phyloP scores from a whole-genome alignment of 1,284 basidiomycete species.

The Leccinum subfulvum region DNA sequence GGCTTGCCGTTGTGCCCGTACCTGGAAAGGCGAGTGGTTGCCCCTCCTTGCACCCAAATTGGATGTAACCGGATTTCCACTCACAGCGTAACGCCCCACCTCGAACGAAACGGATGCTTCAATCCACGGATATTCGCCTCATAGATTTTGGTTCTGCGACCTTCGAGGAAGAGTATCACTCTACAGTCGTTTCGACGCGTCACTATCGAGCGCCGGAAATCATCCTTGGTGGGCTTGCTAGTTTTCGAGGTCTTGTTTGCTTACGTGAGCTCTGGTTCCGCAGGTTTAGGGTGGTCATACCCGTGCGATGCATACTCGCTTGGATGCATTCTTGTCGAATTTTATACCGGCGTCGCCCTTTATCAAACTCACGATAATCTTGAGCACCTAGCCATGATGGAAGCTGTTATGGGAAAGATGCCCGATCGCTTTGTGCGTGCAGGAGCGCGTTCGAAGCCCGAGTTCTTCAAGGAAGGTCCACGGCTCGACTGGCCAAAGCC shows the following conservation, averaged over 20 bases:
- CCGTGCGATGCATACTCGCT: conserved; percentile 99
- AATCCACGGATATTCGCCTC: conserved; percentile 89
- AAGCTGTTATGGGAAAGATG: conserved; percentile 97
- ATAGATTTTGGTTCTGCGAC: conserved; percentile 99
- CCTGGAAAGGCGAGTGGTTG: conserved; percentile 52
- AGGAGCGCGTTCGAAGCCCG: conserved; percentile 77
- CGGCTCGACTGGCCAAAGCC: conserved; percentile 92
- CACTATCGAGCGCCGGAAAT: conserved; percentile 99
- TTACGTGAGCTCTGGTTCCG: conserved; percentile 15
- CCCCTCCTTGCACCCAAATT: conserved; percentile 7
- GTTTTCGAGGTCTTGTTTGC: conserved; percentile 1
- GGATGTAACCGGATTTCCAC: conserved; percentile 14
- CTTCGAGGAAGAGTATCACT: conserved; percentile 98
- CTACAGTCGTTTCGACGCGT: conserved; percentile 94
- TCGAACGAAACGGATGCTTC: conserved; percentile 72
- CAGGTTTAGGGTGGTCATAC: conserved; percentile 96
- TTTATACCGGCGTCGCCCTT: conserved; percentile 95
- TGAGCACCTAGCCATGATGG: conserved; percentile 99
- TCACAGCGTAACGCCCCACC: conserved; percentile 58
- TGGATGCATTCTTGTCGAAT: conserved; percentile 98
- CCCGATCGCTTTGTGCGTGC: conserved; percentile 78
- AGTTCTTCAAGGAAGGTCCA: conserved; percentile 85
- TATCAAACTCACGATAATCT: conserved; percentile 99
- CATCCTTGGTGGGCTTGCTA: conserved; percentile 75
- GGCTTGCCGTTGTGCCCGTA: conserved; percentile 53